Percentiles rank a stretch among this genome's conserved stretches.
phyloP scores from a whole-genome alignment of 1,139 yeast species.

The Groenewaldozyma sp. region DNA sequence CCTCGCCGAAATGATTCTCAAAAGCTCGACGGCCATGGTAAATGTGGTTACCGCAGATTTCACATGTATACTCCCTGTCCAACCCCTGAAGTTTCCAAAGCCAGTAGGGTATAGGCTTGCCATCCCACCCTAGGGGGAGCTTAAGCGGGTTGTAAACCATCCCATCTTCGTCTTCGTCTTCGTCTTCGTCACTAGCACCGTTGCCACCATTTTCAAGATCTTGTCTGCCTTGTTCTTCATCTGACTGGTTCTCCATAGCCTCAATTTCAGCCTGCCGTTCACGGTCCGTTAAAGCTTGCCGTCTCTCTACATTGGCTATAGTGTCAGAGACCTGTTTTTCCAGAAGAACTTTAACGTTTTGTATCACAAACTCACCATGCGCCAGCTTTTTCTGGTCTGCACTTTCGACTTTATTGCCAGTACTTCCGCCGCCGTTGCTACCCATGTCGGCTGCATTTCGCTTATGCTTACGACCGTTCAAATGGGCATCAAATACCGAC shows the following conservation, averaged over 20 bases:
- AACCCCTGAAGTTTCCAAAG: constrained; percentile 82
- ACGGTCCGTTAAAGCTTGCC: constrained; percentile 61
- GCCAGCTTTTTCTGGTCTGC: constrained; percentile 14
- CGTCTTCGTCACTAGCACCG: constrained; percentile 14
- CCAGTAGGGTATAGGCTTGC: constrained; percentile 91
- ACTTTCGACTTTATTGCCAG: constrained; percentile 2
- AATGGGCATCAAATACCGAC: constrained; percentile 61
- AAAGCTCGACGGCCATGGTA: constrained; percentile 70
- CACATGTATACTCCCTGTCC: constrained; percentile 65
- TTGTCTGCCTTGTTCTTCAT: constrained; percentile 25
- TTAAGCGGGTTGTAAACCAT: constrained; percentile 37
- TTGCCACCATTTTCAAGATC: constrained; percentile 10
- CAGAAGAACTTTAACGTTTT: constrained; percentile 31
- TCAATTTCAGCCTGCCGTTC: constrained; percentile 52
- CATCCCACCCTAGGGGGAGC: constrained; percentile 79
- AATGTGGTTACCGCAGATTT: constrained; percentile 69
- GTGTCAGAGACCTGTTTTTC: constrained; percentile 40
- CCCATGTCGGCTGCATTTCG: constrained; percentile 32
- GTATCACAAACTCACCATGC: constrained; percentile 33
- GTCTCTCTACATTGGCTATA: constrained; percentile 54
- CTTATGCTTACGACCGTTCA: constrained; percentile 67
- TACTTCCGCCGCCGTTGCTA: neutral
- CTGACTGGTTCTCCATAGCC: constrained; percentile 35
- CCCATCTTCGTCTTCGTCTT: constrained; percentile 23
- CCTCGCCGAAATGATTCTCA: constrained; percentile 62